These are phyloP conservation scores for Raffaelea ambrosiae DNA, from an alignment of 2,329 filamentous ascomycete genomes.

Conservation along the genomic window DNA sequence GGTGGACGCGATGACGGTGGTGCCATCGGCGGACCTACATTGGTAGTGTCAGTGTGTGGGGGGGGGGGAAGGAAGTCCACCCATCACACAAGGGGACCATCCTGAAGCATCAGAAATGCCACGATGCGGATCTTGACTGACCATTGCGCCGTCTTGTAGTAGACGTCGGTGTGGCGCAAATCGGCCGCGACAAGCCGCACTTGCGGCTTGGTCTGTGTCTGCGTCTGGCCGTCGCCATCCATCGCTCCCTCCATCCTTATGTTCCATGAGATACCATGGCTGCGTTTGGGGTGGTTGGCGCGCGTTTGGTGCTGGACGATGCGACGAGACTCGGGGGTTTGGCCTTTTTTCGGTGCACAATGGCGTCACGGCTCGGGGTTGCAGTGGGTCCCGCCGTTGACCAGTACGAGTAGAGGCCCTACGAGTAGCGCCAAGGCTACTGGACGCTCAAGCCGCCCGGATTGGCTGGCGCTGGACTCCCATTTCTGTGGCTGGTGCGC, in stretches of 20 bases:
- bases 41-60: conserved; percentile 1
- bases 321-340: neutral
- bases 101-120: neutral
- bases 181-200: conserved; percentile 7
- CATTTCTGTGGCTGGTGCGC: too few relatives aligned
- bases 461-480: too few relatives aligned
- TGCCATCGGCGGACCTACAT: conserved; percentile 48
- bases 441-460: too few relatives aligned
- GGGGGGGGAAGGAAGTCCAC: neutral
- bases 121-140: conserved; percentile 10
- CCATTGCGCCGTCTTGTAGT: conserved; percentile 35
- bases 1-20: conserved; percentile 45
- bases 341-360: conserved; percentile 3
- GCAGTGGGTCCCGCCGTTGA: neutral
- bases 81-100: too few relatives aligned
- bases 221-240: neutral
- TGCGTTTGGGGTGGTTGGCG: too few relatives aligned
- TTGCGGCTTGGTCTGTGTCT: neutral
- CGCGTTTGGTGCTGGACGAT: too few relatives aligned
- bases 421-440: too few relatives aligned
- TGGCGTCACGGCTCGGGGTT: conserved; percentile 6
- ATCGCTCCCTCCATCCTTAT: neutral
- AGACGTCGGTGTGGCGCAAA: conserved; percentile 11
- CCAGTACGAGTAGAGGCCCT: neutral
- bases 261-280: neutral